Conservation (phyloP, 768 basidiomycete species). For the Mycena crocata region DNA sequence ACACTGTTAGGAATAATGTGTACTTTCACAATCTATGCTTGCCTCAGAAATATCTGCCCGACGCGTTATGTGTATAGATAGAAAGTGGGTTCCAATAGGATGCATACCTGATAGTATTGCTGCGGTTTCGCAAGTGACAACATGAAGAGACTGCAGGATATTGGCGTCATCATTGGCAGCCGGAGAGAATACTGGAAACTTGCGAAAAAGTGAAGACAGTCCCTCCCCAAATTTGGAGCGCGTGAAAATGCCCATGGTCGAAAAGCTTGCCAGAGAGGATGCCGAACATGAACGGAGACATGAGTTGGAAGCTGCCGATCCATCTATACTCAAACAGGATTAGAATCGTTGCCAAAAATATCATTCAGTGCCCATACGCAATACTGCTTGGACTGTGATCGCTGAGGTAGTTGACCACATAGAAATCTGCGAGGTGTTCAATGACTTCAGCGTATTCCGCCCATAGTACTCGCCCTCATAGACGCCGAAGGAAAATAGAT, state of each 20-base stretch:
- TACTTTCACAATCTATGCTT: background rate
- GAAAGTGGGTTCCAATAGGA: background rate
- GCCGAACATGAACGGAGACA: too few relatives aligned
- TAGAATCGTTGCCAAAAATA: too few relatives aligned
- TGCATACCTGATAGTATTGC: constrained; percentile 42
- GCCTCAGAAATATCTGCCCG: constrained; percentile 31
- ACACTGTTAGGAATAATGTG: background rate
- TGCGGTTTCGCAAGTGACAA: constrained; percentile 50
- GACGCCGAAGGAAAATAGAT: too few relatives aligned
- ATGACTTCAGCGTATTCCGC: too few relatives aligned
- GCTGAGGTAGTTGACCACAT: too few relatives aligned
- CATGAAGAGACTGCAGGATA: constrained; percentile 50
- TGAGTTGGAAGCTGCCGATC: too few relatives aligned
- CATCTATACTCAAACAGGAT: too few relatives aligned
- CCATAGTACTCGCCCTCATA: too few relatives aligned
- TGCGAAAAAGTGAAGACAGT: constrained; percentile 35
- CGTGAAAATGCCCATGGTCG: constrained; percentile 37
- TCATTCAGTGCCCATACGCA: too few relatives aligned
- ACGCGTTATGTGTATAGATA: background rate
- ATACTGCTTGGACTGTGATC: too few relatives aligned
- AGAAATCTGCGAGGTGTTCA: too few relatives aligned
- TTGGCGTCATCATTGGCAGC: background rate
- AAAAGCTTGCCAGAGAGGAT: too few relatives aligned
- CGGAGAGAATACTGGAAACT: background rate
- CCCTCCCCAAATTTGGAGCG: constrained; percentile 24